Evolutionary conservation across 108 stramenopile genomes (phyloP), one percentile per base, ranked within the genome.

Genomic region (Skeletonema costatum): DNA sequence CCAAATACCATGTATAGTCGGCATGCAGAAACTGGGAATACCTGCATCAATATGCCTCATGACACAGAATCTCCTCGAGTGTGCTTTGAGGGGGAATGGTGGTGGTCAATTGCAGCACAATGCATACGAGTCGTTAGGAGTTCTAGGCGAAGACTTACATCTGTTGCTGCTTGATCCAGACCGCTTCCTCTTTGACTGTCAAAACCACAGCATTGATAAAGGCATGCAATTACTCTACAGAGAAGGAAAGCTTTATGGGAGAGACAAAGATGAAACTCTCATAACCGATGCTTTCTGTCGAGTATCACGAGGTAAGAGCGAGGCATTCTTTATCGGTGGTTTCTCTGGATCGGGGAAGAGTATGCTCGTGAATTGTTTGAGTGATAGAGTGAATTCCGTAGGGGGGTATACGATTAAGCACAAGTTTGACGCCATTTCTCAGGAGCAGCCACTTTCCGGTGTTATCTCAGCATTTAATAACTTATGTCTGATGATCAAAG

Each of bases 291-390:
- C 77, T 7, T 78, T 78, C 14, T 71, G 70, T 29, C 50, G 70
- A 48, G 70, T 71, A 25, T 44, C 70, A 3, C 66, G 25, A 30
- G 77, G 77, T 5, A 14, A 66, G 53, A 78, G 64, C 25, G 77
- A 71, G 36, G 77, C 70, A 7, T 46, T 66, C 39, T 66, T 65
- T 29, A 66, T 78, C 44, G 64, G 56, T 13, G 77, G 77, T 17
- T 71, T 38, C 30, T 78, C 77, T 5, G 77, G 77, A 5, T 71
- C 67, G 11, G 77, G 70, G 39, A 78, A 71, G 41, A 64, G 44
- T 10, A 62, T 25, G 30, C 25, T 78, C 11, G 70, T 66, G 32
- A 44, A 78, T 32, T 66, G 63, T 32, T 9, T 74, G 32, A 73
- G 29, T 4, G 68, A 48, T 9, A 36, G 56, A 3, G 72, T 80